phyloP scores from a whole-genome alignment of 2,329 filamentous ascomycete genomes.

The Botryosphaeria dothidea region DNA sequence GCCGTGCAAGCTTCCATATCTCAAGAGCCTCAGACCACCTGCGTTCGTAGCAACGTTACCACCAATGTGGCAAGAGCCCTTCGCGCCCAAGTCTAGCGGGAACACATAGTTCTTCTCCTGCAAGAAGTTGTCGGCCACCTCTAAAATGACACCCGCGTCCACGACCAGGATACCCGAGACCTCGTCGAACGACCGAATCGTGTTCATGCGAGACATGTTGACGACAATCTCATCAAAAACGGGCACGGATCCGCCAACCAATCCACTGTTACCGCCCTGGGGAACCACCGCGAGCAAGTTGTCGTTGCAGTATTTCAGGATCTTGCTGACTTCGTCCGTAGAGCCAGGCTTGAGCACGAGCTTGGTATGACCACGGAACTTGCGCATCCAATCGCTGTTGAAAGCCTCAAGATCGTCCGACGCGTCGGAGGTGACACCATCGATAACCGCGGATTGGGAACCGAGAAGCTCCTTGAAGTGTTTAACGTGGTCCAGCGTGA shows the following conservation, averaged over 20 bases:
- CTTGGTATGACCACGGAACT: constrained; percentile 88
- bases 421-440: constrained; percentile 74
- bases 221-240: constrained; percentile 98
- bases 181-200: constrained; percentile 88
- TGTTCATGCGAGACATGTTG: constrained; percentile 86
- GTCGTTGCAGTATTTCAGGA: constrained; percentile 94
- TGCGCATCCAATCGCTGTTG: constrained; percentile 99
- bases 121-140: constrained; percentile 83
- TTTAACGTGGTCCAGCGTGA: constrained; percentile 77
- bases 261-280: constrained; percentile 93
- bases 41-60: constrained; percentile 97
- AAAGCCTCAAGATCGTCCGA: constrained; percentile 83
- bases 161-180: constrained; percentile 87
- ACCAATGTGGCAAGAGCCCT: constrained; percentile 94
- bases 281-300: constrained; percentile 90
- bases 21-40: constrained; percentile 81
- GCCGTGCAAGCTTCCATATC: constrained; percentile 93
- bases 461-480: constrained; percentile 83
- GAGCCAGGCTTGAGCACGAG: constrained; percentile 83
- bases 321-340: constrained; percentile 85
- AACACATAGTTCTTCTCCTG: constrained; percentile 85
- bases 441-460: constrained; percentile 75
- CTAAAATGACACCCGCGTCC: constrained; percentile 88
- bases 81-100: constrained; percentile 94
- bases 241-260: constrained; percentile 93